Percentiles rank a stretch among this genome's conserved stretches.
Conservation (phyloP, 768 basidiomycete species). For the Podaxis sp. region DNA sequence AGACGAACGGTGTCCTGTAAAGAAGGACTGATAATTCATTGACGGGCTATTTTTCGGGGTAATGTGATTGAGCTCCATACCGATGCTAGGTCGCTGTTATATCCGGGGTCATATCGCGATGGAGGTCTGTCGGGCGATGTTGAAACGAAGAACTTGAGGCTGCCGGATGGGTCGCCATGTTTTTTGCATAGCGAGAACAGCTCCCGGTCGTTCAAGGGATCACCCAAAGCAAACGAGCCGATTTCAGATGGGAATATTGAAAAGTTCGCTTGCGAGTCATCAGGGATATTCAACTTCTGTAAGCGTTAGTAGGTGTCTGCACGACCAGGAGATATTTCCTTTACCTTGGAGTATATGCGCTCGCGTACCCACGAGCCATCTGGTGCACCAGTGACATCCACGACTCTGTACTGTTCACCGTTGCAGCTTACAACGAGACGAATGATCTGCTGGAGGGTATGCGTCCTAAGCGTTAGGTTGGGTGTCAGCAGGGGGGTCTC, state of each 20-base stretch:
- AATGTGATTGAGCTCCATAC: constrained; percentile 1
- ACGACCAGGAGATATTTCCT: neutral
- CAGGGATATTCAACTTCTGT: constrained; percentile 42
- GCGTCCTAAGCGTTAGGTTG: constrained; percentile 19
- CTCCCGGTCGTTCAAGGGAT: constrained; percentile 37
- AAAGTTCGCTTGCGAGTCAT: constrained; percentile 36
- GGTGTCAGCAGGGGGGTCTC: neutral
- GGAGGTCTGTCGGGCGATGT: constrained; percentile 44
- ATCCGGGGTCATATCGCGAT: constrained; percentile 22
- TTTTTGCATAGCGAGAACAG: constrained; percentile 43
- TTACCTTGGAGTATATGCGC: constrained; percentile 45
- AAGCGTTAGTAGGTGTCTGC: constrained; percentile 4
- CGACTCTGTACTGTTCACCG: constrained; percentile 48
- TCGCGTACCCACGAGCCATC: constrained; percentile 46
- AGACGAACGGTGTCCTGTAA: neutral
- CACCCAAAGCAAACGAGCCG: constrained; percentile 42
- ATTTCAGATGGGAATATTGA: constrained; percentile 51
- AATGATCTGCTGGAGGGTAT: constrained; percentile 32
- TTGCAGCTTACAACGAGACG: constrained; percentile 51
- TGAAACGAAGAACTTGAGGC: constrained; percentile 52
- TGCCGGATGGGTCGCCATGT: constrained; percentile 46
- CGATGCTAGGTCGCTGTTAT: constrained; percentile 14
- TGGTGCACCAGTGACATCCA: constrained; percentile 47
- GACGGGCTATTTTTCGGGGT: neutral
- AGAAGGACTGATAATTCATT: constrained; percentile 5